These are phyloP conservation scores for Murraya koenigii DNA, from an alignment of 345 rosid genomes.

Conservation along the genomic window DNA sequence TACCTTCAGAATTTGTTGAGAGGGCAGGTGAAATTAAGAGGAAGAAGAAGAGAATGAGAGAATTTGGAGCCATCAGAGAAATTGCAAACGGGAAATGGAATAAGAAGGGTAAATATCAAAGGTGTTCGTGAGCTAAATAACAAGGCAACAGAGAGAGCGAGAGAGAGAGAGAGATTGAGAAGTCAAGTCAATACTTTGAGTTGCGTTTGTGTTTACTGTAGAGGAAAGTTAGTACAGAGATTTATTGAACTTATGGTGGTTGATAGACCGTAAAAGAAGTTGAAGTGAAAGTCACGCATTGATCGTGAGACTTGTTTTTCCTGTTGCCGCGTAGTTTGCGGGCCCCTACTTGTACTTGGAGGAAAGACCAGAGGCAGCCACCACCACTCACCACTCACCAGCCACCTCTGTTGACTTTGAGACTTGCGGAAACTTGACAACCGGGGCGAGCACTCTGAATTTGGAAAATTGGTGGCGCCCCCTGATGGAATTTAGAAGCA, in stretches of 20 bases:
- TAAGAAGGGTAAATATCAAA: background rate
- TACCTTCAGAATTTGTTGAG: constrained; percentile 62
- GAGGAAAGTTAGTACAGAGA: no score
- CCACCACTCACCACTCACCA: background rate
- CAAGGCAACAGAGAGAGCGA: background rate
- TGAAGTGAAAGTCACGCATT: background rate
- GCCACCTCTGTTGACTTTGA: background rate
- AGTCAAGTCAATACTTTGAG: background rate
- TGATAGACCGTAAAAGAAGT: background rate
- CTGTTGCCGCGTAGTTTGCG: background rate
- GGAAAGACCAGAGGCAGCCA: background rate
- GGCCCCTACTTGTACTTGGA: background rate
- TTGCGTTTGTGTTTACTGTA: background rate
- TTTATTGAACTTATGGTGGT: no score
- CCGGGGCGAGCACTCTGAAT: no score
- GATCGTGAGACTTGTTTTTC: background rate
- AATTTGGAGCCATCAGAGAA: constrained; percentile 3
- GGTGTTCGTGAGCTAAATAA: no score
- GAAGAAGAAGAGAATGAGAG: constrained; percentile 21
- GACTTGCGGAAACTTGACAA: background rate
- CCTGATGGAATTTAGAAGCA: no score
- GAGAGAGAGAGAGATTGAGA: background rate
- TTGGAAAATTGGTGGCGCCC: no score
- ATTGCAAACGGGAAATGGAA: background rate
- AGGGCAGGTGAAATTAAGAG: constrained; percentile 36